Percentiles rank a stretch among this genome's conserved stretches.
These are phyloP conservation scores for Trametes maxima DNA, from an alignment of 768 basidiomycete species.

Conservation along the genomic window DNA sequence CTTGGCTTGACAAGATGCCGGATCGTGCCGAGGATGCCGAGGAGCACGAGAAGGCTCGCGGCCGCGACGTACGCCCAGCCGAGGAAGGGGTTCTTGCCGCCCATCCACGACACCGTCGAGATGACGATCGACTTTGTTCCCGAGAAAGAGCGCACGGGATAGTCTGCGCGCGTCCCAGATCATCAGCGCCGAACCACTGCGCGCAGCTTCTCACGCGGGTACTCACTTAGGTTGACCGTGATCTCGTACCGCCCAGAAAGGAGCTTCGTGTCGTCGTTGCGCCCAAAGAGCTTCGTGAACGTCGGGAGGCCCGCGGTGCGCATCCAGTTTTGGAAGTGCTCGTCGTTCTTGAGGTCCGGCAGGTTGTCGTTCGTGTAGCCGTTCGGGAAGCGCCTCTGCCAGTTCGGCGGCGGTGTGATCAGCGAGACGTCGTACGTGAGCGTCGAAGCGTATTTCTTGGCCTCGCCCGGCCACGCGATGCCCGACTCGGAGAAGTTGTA, in stretches of 20 bases:
- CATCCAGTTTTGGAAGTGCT: slow-evolving; percentile 99
- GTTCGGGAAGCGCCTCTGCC: slow-evolving; percentile 71
- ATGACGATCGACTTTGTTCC: slow-evolving; percentile 98
- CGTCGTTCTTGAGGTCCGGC: slow-evolving; percentile 74
- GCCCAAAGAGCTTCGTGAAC: slow-evolving; percentile 92
- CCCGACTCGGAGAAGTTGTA: slow-evolving; percentile 78
- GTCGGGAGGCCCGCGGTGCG: slow-evolving; percentile 95
- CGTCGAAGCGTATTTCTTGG: slow-evolving; percentile 79
- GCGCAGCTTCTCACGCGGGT: neutral
- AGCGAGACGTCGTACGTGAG: slow-evolving; percentile 65
- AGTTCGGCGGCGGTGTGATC: slow-evolving; percentile 93
- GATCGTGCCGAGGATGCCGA: slow-evolving; percentile 87
- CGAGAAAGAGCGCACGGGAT: slow-evolving; percentile 85
- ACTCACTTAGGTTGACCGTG: slow-evolving; percentile 79
- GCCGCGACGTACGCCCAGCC: slow-evolving; percentile 98
- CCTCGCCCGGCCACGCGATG: slow-evolving; percentile 97
- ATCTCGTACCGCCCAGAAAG: slow-evolving; percentile 75
- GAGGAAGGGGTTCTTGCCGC: slow-evolving; percentile 97
- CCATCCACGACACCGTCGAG: slow-evolving; percentile 98
- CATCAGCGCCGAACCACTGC: slow-evolving; percentile 7
- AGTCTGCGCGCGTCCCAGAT: slow-evolving; percentile 58
- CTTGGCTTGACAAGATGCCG: slow-evolving; percentile 93
- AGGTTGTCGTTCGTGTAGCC: slow-evolving; percentile 65
- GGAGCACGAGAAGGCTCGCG: slow-evolving; percentile 81
- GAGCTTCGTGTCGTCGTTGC: slow-evolving; percentile 82